Conservation (phyloP, 2,329 filamentous ascomycete genomes). For the Didymella arachidicola region DNA sequence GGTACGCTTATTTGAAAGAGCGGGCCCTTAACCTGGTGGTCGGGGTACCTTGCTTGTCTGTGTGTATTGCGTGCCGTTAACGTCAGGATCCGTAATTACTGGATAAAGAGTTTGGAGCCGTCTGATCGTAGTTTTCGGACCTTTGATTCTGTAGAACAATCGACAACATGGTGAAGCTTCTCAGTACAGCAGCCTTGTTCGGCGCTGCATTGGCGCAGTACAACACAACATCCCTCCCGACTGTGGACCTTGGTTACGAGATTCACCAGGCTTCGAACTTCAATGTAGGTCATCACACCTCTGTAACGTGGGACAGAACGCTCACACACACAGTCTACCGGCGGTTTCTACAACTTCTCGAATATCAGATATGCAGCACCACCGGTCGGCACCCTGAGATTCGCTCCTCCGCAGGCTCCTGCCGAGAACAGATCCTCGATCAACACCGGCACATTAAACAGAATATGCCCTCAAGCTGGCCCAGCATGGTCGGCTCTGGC, state of each 20-base stretch:
- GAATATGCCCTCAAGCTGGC: constrained; percentile 47
- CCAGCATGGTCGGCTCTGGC: constrained; percentile 56
- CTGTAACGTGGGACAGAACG: not conserved
- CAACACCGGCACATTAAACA: constrained; percentile 54
- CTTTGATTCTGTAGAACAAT: not conserved
- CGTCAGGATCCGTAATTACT: not conserved
- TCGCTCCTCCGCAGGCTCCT: constrained; percentile 57
- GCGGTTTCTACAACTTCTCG: constrained; percentile 62
- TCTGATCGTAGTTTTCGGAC: not conserved
- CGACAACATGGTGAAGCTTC: constrained; percentile 33
- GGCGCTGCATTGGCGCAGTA: constrained; percentile 33
- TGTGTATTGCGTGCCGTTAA: constrained; percentile 7
- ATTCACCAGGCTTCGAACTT: constrained; percentile 58
- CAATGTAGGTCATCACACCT: constrained; percentile 49
- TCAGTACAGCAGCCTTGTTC: constrained; percentile 33
- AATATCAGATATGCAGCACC: constrained; percentile 66
- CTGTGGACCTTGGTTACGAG: constrained; percentile 63
- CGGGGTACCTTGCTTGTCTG: constrained; percentile 9
- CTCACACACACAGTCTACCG: constrained; percentile 42
- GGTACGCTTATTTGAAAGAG: not conserved
- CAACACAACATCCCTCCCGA: constrained; percentile 47
- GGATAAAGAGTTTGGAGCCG: constrained; percentile 12
- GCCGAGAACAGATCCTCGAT: constrained; percentile 54
- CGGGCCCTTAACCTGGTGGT: constrained; percentile 6
- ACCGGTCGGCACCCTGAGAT: constrained; percentile 60